A percentile compares a stretch with the other conserved stretches of the same genome.
Evolutionary conservation across 768 basidiomycete species (phyloP).

Genomic region (Boletus sp.): DNA sequence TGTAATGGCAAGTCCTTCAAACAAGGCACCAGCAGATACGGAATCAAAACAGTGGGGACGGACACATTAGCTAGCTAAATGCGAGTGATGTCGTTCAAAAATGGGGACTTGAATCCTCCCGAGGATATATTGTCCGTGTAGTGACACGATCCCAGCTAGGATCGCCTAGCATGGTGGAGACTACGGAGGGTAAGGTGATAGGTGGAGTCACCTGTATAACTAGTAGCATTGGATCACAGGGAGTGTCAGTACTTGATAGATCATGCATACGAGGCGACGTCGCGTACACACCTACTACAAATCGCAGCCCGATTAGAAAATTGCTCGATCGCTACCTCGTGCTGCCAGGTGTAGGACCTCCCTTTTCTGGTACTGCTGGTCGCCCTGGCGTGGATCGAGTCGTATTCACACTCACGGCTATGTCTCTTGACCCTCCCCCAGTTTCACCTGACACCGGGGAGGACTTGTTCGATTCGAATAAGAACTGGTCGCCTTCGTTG

Average conservation of each 20-base stretch:
- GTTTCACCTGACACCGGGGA: slow-evolving; percentile 9
- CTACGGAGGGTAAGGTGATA: neutral
- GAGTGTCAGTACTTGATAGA: slow-evolving; percentile 6
- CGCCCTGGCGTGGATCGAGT: slow-evolving; percentile 5
- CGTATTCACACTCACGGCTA: neutral
- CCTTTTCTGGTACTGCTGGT: slow-evolving; percentile 7
- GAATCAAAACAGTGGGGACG: neutral
- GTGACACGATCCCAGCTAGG: neutral
- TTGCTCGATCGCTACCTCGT: slow-evolving; percentile 14
- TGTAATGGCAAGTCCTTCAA: neutral
- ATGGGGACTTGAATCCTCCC: neutral
- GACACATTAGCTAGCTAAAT: slow-evolving; percentile 1
- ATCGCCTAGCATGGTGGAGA: neutral
- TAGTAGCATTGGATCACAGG: neutral
- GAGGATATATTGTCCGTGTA: slow-evolving; percentile 2
- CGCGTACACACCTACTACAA: slow-evolving; percentile 13
- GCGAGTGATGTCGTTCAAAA: slow-evolving; percentile 11
- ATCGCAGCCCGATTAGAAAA: slow-evolving; percentile 1
- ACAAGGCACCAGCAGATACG: neutral
- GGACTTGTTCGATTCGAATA: slow-evolving; percentile 12
- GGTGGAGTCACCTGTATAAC: neutral
- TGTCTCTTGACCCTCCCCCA: slow-evolving; percentile 3
- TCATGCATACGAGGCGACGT: neutral
- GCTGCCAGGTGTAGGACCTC: neutral
- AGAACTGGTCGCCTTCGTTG: slow-evolving; percentile 7